phyloP scores from a whole-genome alignment of 1,284 basidiomycete genomes.

The Ceratobasidium theobromae region DNA sequence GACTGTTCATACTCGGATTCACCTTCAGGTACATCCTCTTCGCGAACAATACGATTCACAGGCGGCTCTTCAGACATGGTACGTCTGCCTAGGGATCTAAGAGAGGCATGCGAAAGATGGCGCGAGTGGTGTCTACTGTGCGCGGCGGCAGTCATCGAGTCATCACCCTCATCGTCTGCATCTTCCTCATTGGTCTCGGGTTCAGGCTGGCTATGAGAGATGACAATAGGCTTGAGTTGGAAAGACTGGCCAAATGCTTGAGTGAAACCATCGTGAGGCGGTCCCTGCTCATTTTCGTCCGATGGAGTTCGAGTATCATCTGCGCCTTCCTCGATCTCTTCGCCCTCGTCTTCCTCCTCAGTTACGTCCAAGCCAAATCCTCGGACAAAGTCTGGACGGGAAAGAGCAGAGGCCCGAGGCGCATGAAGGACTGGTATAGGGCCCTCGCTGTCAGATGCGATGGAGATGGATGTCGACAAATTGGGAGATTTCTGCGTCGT shows the following conservation, averaged over 20 bases:
- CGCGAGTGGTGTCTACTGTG: constrained; percentile 63
- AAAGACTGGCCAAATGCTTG: constrained; percentile 11
- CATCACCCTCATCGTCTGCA: constrained; percentile 45
- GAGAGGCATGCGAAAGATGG: constrained; percentile 66
- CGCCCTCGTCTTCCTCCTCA: constrained; percentile 56
- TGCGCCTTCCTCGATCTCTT: constrained; percentile 44
- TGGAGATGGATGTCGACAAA: constrained; percentile 55
- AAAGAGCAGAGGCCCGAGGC: constrained; percentile 43
- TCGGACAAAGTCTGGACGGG: constrained; percentile 65
- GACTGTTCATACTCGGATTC: constrained; percentile 28
- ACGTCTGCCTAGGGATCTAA: constrained; percentile 59
- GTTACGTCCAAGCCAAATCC: constrained; percentile 78
- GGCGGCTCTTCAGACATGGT: constrained; percentile 23
- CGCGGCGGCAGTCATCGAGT: constrained; percentile 48
- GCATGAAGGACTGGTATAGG: constrained; percentile 52
- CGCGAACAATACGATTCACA: constrained; percentile 7
- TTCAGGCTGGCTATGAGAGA: constrained; percentile 2
- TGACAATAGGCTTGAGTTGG: not conserved
- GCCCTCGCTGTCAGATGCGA: constrained; percentile 57
- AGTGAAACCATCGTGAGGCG: not conserved
- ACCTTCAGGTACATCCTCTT: constrained; percentile 26
- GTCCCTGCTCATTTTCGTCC: constrained; percentile 39
- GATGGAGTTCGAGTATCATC: constrained; percentile 47
- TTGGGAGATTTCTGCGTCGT: constrained; percentile 40
- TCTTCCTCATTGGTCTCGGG: constrained; percentile 40